phyloP scores from a whole-genome alignment of 345 rosid species.

The Combretum micranthum region DNA sequence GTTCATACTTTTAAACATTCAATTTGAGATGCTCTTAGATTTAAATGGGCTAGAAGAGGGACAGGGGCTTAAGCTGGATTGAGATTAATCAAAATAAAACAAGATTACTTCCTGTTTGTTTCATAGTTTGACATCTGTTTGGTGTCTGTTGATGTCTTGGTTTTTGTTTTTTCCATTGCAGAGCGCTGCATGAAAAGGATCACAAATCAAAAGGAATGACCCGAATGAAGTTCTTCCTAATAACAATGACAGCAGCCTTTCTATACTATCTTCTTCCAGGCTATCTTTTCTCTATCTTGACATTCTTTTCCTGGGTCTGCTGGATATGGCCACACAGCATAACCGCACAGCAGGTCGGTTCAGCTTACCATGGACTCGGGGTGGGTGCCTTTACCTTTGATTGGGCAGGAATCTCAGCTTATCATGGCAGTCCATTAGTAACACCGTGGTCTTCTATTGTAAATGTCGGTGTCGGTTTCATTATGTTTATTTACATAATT shows the following conservation, averaged over 20 bases:
- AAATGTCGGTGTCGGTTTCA: constrained; percentile 82
- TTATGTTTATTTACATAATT: constrained; percentile 87
- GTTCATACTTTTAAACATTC: too few relatives aligned
- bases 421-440: constrained; percentile 95
- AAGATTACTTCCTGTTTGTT: too few relatives aligned
- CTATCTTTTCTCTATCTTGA: constrained; percentile 75
- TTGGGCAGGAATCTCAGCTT: constrained; percentile 99
- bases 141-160: neutral
- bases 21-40: too few relatives aligned
- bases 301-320: constrained; percentile 98
- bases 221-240: constrained; percentile 77
- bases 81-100: too few relatives aligned
- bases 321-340: constrained; percentile 84
- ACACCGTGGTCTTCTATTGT: constrained; percentile 88
- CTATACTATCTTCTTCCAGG: constrained; percentile 79
- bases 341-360: constrained; percentile 96
- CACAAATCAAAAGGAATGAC: constrained; percentile 43
- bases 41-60: too few relatives aligned
- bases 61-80: too few relatives aligned
- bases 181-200: constrained; percentile 95
- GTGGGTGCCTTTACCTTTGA: constrained; percentile 90
- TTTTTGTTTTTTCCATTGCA: constrained; percentile 17
- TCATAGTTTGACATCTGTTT: too few relatives aligned
- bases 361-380: constrained; percentile 95
- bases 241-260: constrained; percentile 61